Evolutionary conservation across 805 yeast genomes (phyloP).

Genomic region (Metschnikowia dekortorum): DNA sequence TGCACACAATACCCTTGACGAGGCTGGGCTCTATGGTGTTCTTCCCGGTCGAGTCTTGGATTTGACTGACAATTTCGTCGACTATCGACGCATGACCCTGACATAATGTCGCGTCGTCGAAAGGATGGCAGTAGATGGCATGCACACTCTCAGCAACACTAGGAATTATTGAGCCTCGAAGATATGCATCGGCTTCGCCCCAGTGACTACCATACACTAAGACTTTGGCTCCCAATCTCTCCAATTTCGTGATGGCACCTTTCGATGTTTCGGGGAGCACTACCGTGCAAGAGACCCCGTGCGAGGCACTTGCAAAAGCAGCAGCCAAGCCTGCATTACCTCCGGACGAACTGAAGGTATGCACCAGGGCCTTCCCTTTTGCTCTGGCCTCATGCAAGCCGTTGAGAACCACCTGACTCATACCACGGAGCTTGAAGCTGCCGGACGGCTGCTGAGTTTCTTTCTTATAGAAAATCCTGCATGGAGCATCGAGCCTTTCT

Average conservation of each 20-base stretch:
- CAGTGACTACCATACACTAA: constrained; percentile 44
- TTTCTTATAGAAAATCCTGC: constrained; percentile 44
- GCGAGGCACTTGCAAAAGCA: constrained; percentile 39
- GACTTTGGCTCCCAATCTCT: constrained; percentile 47
- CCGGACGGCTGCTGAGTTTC: constrained; percentile 56
- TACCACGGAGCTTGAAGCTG: constrained; percentile 53
- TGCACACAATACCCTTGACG: constrained; percentile 47
- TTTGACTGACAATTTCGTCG: constrained; percentile 35
- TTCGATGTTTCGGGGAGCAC: constrained; percentile 52
- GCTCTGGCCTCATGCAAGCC: constrained; percentile 26
- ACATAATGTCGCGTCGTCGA: constrained; percentile 48
- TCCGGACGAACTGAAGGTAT: constrained; percentile 49
- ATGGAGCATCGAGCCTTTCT: constrained; percentile 21
- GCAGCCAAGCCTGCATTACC: constrained; percentile 59
- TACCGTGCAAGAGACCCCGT: constrained; percentile 47
- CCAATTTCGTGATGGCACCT: constrained; percentile 45
- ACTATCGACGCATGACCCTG: constrained; percentile 44
- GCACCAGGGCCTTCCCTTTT: constrained; percentile 24
- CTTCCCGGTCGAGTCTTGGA: constrained; percentile 6
- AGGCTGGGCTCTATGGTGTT: constrained; percentile 10
- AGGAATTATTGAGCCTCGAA: constrained; percentile 23
- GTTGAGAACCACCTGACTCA: constrained; percentile 42
- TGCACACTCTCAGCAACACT: constrained; percentile 17
- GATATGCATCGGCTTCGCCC: constrained; percentile 47
- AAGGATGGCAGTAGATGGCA: constrained; percentile 51